Evolutionary conservation across 2,329 filamentous ascomycete genomes (phyloP), one percentile per base, ranked within the genome.

Genomic region (Hypoxylon sp.): DNA sequence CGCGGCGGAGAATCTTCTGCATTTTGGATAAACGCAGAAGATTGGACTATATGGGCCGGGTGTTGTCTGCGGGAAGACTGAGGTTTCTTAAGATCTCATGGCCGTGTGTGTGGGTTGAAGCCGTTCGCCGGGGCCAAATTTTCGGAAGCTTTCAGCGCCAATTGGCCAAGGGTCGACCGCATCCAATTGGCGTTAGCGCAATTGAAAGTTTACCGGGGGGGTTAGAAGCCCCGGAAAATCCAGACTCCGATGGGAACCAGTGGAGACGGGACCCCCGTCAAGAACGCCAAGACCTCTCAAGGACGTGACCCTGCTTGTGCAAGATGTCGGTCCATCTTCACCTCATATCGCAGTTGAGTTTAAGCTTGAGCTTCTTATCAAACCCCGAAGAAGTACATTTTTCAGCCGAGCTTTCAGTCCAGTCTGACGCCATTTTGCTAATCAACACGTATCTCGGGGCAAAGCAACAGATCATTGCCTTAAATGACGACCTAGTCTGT

Each of bases 1-100:
- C 77, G 55, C 77, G 77, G 69, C 73, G 71, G 68, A 77, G 71
- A 68, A 79, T 74, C 71, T 79, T 79, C 70, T 79, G 75, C 77
- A 79, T 79, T 45, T 56, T 63, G 19, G 7, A n/a, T 2, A 21
- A 11, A 19, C 11, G 38, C 38, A 43, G 38, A 43, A 43, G 38
- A 43, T 43, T 43, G 38, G 38, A 43, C 10, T 10, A 2, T 11
- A 41, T n/a, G 36, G 38, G 38, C 38, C 38, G 38, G 38, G n/a
- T 25, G 52, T 32, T 32, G 17, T 46, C 28, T 38, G 34, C n/a
- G 48, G n/a, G 28, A 41, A 52, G 43, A 28, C 25, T 48, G 45
- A 21, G 46, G 19, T 50, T 62, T 57, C 56, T 51, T 32, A 57
- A 25, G 57, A 2, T 30, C 46, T 65, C 63, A 51, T 58, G 51